phyloP scores from a whole-genome alignment of 352 stramenopile species.

The Pythium insidiosum region DNA sequence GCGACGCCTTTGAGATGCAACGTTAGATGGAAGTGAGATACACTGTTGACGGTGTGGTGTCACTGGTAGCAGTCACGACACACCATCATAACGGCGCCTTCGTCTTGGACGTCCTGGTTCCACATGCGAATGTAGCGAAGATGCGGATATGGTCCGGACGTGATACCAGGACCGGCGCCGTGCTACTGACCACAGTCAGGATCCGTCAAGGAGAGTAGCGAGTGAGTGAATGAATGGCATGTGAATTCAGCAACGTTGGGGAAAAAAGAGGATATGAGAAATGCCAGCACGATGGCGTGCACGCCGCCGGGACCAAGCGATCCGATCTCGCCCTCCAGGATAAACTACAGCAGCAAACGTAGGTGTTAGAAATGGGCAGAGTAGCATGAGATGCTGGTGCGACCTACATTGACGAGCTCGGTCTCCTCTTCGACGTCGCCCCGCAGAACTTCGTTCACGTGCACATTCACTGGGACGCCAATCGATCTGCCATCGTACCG shows the following conservation, averaged over 20 bases:
- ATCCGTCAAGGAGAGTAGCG: constrained; percentile 35
- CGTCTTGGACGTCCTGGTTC: constrained; percentile 72
- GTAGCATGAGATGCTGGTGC: neutral
- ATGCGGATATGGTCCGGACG: constrained; percentile 49
- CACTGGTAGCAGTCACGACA: neutral
- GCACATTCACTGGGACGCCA: constrained; percentile 48
- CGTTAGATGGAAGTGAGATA: neutral
- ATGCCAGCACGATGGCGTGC: constrained; percentile 54
- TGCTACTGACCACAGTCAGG: constrained; percentile 13
- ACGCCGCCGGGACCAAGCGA: constrained; percentile 50
- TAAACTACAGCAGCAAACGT: constrained; percentile 37
- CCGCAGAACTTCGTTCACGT: constrained; percentile 63
- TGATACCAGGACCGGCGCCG: constrained; percentile 57
- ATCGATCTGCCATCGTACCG: constrained; percentile 32
- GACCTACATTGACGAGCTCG: constrained; percentile 57
- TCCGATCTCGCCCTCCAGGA: constrained; percentile 65
- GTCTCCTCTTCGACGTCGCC: constrained; percentile 48
- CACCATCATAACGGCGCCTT: constrained; percentile 65
- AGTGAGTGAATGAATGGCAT: no score
- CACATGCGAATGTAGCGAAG: constrained; percentile 74
- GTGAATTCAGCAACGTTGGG: no score
- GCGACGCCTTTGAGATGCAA: constrained; percentile 19
- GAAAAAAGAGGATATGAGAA: constrained; percentile 84
- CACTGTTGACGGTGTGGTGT: no score
- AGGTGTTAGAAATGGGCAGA: neutral